These are phyloP conservation scores for Podila horticola DNA, from an alignment of 192 early-diverging fungal genomes.

Conservation along the genomic window DNA sequence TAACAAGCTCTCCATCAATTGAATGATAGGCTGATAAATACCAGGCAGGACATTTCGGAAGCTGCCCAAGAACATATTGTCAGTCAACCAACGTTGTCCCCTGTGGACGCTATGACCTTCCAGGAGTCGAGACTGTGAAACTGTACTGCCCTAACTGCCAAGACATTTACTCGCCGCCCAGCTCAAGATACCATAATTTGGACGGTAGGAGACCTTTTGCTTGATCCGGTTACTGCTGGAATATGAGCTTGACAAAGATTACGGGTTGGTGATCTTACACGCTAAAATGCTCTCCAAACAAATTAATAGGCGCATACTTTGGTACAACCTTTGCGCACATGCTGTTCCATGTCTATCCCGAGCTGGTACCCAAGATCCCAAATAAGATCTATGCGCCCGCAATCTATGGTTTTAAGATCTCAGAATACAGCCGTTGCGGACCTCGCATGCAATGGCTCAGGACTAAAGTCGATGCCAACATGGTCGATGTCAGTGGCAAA, in stretches of 20 bases:
- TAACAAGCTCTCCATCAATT: not conserved
- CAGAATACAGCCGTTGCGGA: constrained; percentile 75
- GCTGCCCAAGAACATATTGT: constrained; percentile 79
- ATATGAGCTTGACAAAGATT: not conserved
- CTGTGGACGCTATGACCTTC: constrained; percentile 76
- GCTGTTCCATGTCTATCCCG: constrained; percentile 88
- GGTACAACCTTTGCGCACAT: constrained; percentile 96
- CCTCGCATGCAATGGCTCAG: constrained; percentile 96
- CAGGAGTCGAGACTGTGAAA: constrained; percentile 74
- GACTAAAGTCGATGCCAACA: constrained; percentile 40
- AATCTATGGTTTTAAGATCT: constrained; percentile 95
- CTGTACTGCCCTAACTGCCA: constrained; percentile 84
- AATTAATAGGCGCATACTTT: constrained; percentile 85
- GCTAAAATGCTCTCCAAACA: not conserved
- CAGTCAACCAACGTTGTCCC: constrained; percentile 70
- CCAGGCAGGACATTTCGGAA: constrained; percentile 79
- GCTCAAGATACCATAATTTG: constrained; percentile 71
- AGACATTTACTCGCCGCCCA: constrained; percentile 81
- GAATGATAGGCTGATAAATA: constrained; percentile 69
- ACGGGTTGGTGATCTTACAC: constrained; percentile 22
- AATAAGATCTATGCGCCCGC: constrained; percentile 77
- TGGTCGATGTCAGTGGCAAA: constrained; percentile 30
- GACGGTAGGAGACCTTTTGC: constrained; percentile 61
- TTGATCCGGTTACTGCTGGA: not conserved
- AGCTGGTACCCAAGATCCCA: constrained; percentile 68